These are phyloP conservation scores for Saksenaea vasiformis DNA, from an alignment of 371 early-diverging fungal species.

Conservation along the genomic window DNA sequence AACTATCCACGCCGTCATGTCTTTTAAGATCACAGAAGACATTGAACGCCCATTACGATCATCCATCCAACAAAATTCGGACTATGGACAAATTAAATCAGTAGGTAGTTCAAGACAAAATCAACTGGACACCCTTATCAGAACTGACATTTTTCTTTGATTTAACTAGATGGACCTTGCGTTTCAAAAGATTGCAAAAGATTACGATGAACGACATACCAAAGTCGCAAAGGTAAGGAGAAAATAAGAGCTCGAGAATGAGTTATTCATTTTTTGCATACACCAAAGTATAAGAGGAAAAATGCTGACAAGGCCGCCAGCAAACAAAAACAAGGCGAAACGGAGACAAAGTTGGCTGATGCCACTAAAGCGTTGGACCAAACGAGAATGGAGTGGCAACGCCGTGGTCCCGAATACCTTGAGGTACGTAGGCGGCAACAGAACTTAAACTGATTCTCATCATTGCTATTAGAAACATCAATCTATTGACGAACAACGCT, in stretches of 20 bases:
- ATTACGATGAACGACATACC: slow-evolving; percentile 49
- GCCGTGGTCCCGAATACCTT: slow-evolving; percentile 44
- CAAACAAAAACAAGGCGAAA: slow-evolving; percentile 33
- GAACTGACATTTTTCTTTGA: not conserved
- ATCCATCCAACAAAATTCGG: slow-evolving; percentile 14
- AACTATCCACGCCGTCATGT: slow-evolving; percentile 44
- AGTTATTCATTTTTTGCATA: not conserved
- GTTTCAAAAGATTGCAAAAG: slow-evolving; percentile 43
- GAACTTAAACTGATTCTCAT: not conserved
- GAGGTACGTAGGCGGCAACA: slow-evolving; percentile 23
- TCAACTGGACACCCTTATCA: not conserved
- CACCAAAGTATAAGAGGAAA: slow-evolving; percentile 45
- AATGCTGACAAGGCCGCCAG: slow-evolving; percentile 34
- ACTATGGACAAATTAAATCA: slow-evolving; percentile 21
- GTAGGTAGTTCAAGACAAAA: slow-evolving; percentile 9
- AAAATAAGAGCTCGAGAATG: not conserved
- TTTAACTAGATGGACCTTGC: slow-evolving; percentile 38
- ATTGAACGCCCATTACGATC: slow-evolving; percentile 47
- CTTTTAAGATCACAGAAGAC: slow-evolving; percentile 45
- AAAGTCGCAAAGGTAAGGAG: slow-evolving; percentile 34
- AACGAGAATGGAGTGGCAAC: slow-evolving; percentile 38
- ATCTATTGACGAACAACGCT: slow-evolving; percentile 49
- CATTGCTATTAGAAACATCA: slow-evolving; percentile 39
- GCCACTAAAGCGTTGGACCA: slow-evolving; percentile 26
- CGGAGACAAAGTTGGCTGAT: slow-evolving; percentile 29